Conservation (phyloP, 2,329 filamentous ascomycete genomes). For the Monosporascus ibericus region DNA sequence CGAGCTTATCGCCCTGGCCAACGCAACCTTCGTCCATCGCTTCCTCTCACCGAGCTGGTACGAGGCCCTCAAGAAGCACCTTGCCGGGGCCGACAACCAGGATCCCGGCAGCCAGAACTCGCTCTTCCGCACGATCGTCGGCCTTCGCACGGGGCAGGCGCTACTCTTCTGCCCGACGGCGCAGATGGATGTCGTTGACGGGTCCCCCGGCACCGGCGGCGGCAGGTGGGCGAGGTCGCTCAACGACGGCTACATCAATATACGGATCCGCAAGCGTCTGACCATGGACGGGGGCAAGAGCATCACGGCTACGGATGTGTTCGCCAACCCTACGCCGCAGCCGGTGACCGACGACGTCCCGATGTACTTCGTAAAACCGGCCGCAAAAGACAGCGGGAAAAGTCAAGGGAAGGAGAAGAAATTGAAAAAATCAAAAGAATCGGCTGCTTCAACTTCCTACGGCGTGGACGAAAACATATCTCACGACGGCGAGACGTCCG, state of each 20-base stretch:
- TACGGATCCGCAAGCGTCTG: constrained; percentile 13
- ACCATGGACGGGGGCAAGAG: constrained; percentile 15
- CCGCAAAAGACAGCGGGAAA: too few species aligned
- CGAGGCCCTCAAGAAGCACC: constrained; percentile 10
- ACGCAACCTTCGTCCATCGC: constrained; percentile 18
- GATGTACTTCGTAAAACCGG: background rate
- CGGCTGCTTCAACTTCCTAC: too few species aligned
- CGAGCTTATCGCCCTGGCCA: constrained; percentile 13
- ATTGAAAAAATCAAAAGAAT: too few species aligned
- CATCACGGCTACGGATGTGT: constrained; percentile 4
- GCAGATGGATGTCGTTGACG: constrained; percentile 3
- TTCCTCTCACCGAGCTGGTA: constrained; percentile 17
- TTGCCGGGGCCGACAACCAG: constrained; percentile 9
- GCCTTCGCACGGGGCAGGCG: constrained; percentile 13
- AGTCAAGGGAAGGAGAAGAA: too few species aligned
- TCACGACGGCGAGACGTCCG: too few species aligned
- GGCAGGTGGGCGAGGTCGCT: constrained; percentile 2
- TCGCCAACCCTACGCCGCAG: background rate
- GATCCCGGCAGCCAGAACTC: constrained; percentile 1
- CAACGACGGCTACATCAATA: constrained; percentile 6
- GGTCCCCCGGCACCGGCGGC: background rate
- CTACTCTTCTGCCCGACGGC: constrained; percentile 19
- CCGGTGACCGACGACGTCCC: background rate
- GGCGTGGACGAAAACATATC: too few species aligned
- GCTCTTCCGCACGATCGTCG: constrained; percentile 14